Evolutionary conservation across 805 yeast genomes (phyloP).

Genomic region (Metschnikowia continentalis): DNA sequence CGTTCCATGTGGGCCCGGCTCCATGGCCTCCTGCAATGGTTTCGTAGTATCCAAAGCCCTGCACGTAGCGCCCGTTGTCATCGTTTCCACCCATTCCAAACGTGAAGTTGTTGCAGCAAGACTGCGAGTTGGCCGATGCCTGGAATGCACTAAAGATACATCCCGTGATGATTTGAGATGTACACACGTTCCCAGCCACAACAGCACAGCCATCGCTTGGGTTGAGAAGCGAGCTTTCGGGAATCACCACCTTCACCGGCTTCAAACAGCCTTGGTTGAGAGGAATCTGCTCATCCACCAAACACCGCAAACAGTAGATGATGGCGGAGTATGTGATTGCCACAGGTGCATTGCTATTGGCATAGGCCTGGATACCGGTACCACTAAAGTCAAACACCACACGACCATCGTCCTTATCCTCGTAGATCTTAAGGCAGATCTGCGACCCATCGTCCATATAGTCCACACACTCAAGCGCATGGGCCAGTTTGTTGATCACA

Average conservation of each 20-base stretch:
- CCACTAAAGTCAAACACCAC: slow-evolving; percentile 83
- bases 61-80: slow-evolving; percentile 27
- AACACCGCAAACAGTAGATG: slow-evolving; percentile 77
- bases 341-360: slow-evolving; percentile 88
- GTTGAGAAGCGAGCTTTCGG: slow-evolving; percentile 44
- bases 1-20: slow-evolving; percentile 20
- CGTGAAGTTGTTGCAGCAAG: slow-evolving; percentile 90
- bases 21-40: slow-evolving; percentile 21
- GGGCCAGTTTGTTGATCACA: slow-evolving; percentile 19
- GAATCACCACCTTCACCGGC: slow-evolving; percentile 60
- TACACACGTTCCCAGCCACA: slow-evolving; percentile 88
- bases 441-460: slow-evolving; percentile 78
- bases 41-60: slow-evolving; percentile 21
- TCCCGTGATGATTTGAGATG: slow-evolving; percentile 91
- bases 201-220: slow-evolving; percentile 88
- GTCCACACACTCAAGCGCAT: slow-evolving; percentile 35
- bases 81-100: slow-evolving; percentile 72
- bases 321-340: slow-evolving; percentile 89
- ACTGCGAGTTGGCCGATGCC: slow-evolving; percentile 93
- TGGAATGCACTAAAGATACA: slow-evolving; percentile 80
- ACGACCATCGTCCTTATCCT: slow-evolving; percentile 45
- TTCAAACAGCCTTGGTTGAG: slow-evolving; percentile 87
- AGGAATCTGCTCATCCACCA: slow-evolving; percentile 85
- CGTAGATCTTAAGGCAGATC: slow-evolving; percentile 52
- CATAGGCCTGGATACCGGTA: slow-evolving; percentile 82